Base-by-base conservation (phyloP, 805 yeast genomes). In the Pichia nanzhaoensis region DNA sequence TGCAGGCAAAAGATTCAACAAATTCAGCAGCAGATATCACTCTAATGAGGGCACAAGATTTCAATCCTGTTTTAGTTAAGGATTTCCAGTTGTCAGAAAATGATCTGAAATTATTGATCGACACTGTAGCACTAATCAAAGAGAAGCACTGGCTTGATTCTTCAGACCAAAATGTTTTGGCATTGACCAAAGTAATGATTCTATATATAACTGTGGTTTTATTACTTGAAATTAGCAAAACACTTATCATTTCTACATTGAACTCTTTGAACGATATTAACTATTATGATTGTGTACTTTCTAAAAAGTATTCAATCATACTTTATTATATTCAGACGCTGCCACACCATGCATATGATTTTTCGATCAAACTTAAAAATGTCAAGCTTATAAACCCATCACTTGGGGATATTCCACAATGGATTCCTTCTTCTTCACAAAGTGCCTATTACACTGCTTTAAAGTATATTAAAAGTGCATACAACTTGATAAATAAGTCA, bases 221-320 rank as follows among this genome's bases (percentile, higher is more conserved):
- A 8, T 42, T 53, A 12, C 36, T 56, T 2, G 30, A 44, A 1
- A 37, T 53, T 5, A 51, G 58, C 24, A 51, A 67, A 24, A 50
- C 57, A 2, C 52, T 75, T 22, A 54, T 77, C 33, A 53, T 55
- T 6, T 59, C 62, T 14, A 74, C 81, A 2, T 49, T 73, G 4
- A 71, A 75, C 8, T 51, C 75, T 13, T 48, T 61, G 19, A 69
- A 68, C 34, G 74, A 72, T 49, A 51, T 75, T n/a, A 59, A 60
- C 28, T 78, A 76, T 54, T 77, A 73, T 67, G 74, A 75, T 22
- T 41, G 58, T 1, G 55, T 69, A 0, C 52, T 65, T 12, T 66
- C 71, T 4, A 56, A 56, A 2, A 50, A 56, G 17, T 62, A 66
- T 24, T 47, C 63, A 16, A 40, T 57, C 2, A 17, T 44, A 7